Percentiles rank a stretch among this genome's conserved stretches.
Conservation (phyloP, 345 rosid genomes). For the Linum tenue region DNA sequence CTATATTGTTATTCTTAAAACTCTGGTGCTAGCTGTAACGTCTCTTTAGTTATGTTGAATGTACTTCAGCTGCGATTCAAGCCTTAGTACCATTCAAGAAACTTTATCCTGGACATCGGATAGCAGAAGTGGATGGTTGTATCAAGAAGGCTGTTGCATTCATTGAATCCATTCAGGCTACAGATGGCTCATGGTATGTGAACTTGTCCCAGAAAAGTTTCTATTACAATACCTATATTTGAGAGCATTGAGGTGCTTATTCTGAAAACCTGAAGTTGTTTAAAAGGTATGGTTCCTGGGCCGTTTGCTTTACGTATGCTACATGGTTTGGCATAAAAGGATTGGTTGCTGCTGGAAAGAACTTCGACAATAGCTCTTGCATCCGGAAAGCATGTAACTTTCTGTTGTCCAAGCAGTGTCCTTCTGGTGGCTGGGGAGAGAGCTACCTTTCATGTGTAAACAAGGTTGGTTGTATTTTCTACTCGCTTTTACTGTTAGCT, state of each 20-base stretch:
- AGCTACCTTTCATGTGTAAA: slow-evolving; percentile 91
- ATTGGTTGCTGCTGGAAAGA: slow-evolving; percentile 71
- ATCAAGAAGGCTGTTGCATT: slow-evolving; percentile 55
- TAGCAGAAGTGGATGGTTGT: slow-evolving; percentile 60
- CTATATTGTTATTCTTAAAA: neutral
- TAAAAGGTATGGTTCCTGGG: slow-evolving; percentile 94
- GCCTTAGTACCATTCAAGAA: slow-evolving; percentile 63
- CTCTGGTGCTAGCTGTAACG: neutral
- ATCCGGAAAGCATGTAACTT: slow-evolving; percentile 76
- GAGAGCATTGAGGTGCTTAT: neutral
- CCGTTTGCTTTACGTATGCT: slow-evolving; percentile 78
- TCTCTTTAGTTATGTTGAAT: slow-evolving; percentile 65
- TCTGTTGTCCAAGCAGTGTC: slow-evolving; percentile 70
- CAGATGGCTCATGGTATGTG: slow-evolving; percentile 92
- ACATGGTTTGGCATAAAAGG: slow-evolving; percentile 80
- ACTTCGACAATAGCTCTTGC: slow-evolving; percentile 39
- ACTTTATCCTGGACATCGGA: slow-evolving; percentile 67
- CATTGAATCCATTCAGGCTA: slow-evolving; percentile 58
- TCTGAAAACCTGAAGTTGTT: slow-evolving; percentile 3
- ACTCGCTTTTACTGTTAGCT: neutral
- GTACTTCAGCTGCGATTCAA: slow-evolving; percentile 91
- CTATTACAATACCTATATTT: neutral
- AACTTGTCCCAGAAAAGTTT: neutral
- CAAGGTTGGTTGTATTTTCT: slow-evolving; percentile 35
- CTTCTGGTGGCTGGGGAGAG: slow-evolving; percentile 98